Evolutionary conservation across 164 flowering plant species (phyloP).

Genomic region (Vitis rupestris): DNA sequence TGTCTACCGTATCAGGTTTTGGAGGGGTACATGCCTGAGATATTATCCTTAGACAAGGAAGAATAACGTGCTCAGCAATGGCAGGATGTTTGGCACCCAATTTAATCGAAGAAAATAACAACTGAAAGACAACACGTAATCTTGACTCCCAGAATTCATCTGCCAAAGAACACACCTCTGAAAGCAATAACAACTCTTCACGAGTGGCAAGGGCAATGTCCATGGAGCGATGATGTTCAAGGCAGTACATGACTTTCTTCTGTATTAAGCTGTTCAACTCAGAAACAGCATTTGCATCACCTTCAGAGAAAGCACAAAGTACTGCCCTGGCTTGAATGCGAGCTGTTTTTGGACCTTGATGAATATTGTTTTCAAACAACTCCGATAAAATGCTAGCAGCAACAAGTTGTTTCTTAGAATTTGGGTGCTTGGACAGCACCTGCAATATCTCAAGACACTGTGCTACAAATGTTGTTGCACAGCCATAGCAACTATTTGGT

Average conservation of each 20-base stretch:
- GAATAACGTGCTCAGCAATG: constrained; percentile 92
- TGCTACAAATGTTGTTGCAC: constrained; percentile 93
- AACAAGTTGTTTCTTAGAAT: constrained; percentile 88
- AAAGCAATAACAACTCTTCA: constrained; percentile 89
- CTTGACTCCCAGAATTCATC: constrained; percentile 99
- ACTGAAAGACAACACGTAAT: constrained; percentile 87
- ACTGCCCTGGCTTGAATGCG: constrained; percentile 92
- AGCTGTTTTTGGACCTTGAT: constrained; percentile 94
- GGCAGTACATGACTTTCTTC: constrained; percentile 92
- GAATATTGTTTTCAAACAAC: constrained; percentile 95
- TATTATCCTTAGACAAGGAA: constrained; percentile 89
- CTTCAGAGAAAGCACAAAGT: constrained; percentile 94
- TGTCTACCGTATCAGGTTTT: constrained; percentile 75
- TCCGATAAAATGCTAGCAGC: constrained; percentile 85
- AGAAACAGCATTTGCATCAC: constrained; percentile 78
- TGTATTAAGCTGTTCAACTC: constrained; percentile 80
- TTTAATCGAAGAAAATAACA: constrained; percentile 87
- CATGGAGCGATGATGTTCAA: constrained; percentile 98
- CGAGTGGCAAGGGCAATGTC: constrained; percentile 89
- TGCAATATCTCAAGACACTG: constrained; percentile 92
- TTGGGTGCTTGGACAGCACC: constrained; percentile 77
- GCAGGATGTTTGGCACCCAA: constrained; percentile 97
- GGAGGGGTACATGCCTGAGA: constrained; percentile 98
- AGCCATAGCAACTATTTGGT: constrained; percentile 96
- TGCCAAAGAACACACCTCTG: constrained; percentile 86